Conservation (phyloP, 1,139 yeast species). For the Debaryomycetaceae sp. region DNA sequence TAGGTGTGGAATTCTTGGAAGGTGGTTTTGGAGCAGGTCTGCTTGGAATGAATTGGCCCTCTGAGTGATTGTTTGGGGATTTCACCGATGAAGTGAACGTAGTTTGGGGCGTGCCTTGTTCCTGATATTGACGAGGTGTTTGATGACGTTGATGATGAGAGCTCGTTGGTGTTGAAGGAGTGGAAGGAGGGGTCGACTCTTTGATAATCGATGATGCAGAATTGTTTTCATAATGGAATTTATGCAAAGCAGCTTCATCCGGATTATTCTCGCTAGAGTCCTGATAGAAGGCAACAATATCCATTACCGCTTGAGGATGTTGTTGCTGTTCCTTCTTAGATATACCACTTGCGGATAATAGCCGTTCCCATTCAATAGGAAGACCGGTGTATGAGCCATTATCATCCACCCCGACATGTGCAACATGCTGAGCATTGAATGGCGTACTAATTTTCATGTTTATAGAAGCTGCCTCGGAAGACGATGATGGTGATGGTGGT, state of each 20-base stretch:
- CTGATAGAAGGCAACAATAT: slow-evolving; percentile 84
- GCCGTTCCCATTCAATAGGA: slow-evolving; percentile 88
- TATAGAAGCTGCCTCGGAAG: slow-evolving; percentile 24
- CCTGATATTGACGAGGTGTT: slow-evolving; percentile 13
- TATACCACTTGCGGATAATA: slow-evolving; percentile 82
- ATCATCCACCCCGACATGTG: slow-evolving; percentile 89
- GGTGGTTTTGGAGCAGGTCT: slow-evolving; percentile 68
- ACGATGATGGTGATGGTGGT: slow-evolving; percentile 9
- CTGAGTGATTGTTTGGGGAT: slow-evolving; percentile 15
- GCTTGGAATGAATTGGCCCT: slow-evolving; percentile 56
- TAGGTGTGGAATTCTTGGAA: slow-evolving; percentile 7
- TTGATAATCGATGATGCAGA: slow-evolving; percentile 18
- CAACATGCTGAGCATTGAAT: slow-evolving; percentile 83
- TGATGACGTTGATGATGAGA: slow-evolving; percentile 12
- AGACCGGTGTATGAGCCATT: slow-evolving; percentile 88
- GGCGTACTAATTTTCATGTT: slow-evolving; percentile 80
- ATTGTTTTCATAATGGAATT: slow-evolving; percentile 47
- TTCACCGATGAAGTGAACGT: background rate
- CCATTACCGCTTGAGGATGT: slow-evolving; percentile 93
- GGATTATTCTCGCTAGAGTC: slow-evolving; percentile 59
- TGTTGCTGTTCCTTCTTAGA: slow-evolving; percentile 80
- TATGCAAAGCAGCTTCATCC: slow-evolving; percentile 72
- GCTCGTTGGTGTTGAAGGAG: slow-evolving; percentile 18
- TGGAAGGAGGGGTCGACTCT: slow-evolving; percentile 21
- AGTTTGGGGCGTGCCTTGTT: slow-evolving; percentile 8